Conservation (phyloP, 257 asterid genomes). For the Ballota nigra region DNA sequence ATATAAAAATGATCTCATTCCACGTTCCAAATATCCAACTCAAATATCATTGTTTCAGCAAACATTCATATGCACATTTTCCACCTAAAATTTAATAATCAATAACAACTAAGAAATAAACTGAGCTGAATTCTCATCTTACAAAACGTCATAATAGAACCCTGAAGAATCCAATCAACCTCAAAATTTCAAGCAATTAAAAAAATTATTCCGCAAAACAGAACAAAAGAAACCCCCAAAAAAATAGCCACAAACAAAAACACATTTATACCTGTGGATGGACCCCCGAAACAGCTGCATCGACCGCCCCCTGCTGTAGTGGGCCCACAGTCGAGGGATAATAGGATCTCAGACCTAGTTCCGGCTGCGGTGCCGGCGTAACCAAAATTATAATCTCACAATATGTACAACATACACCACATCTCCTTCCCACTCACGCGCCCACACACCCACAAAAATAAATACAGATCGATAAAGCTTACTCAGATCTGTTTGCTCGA, state of each 20-base stretch:
- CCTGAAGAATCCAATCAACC: constrained; percentile 1
- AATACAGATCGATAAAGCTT: too few relatives aligned
- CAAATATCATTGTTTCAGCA: constrained; percentile 1
- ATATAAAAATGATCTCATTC: not conserved
- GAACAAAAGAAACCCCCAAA: not conserved
- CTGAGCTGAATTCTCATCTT: not conserved
- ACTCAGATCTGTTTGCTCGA: too few relatives aligned
- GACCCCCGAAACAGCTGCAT: constrained; percentile 24
- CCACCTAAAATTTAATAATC: not conserved
- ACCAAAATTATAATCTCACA: too few relatives aligned
- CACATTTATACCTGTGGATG: constrained; percentile 39
- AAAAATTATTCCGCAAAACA: not conserved
- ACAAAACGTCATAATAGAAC: not conserved
- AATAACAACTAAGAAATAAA: not conserved
- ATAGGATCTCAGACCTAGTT: constrained; percentile 13
- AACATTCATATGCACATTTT: not conserved
- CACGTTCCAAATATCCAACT: not conserved
- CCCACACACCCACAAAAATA: too few relatives aligned
- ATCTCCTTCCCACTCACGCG: too few relatives aligned
- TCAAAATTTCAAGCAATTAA: not conserved
- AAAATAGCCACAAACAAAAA: not conserved
- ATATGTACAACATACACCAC: too few relatives aligned
- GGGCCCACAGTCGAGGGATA: constrained; percentile 23
- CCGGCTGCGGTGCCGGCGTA: constrained; percentile 27
- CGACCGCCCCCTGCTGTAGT: constrained; percentile 27